Evolutionary conservation across 2,329 filamentous ascomycete species (phyloP), one percentile per base, ranked within the genome.

Genomic region (Paraphoma chrysanthemicola): DNA sequence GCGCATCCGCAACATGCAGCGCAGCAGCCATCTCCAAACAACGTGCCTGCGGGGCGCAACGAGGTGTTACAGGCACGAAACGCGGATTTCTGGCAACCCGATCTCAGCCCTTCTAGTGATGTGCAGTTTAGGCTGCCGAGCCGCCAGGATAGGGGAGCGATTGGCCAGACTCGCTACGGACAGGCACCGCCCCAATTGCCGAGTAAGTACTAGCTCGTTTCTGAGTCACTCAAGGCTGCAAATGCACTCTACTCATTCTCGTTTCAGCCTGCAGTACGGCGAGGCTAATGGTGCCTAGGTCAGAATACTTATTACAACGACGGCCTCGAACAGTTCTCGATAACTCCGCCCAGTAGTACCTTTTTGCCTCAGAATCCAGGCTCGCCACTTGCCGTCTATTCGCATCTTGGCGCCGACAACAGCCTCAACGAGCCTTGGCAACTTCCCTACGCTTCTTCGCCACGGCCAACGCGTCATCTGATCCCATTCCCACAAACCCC

Each of bases 401-500:
- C 70, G 33, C 70, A 70, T 56, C 65, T 72, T 59, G 66, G 70
- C 60, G 52, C 62, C 54, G 45, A 62, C 47, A 18, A 44, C n/a
- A 60, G 56, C 60, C 57, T 64, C 52, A 53, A 67, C 54, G 54
- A 62, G 42, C 23, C 71, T 72, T 74, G 72, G 71, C 68, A 66
- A 11, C 53, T 58, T 57, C 57, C 63, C 44, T 62, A 53, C 51
- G 33, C 56, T 53, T 67, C 59, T 71, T 72, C 64, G 70, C 71
- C 70, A 70, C 72, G 62, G 43, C 48, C 68, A 49, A 44, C 29
- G 61, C 64, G 70, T 76, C 73, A 75, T 74, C 70, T 73, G 67
- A 69, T 68, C 61, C 62, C 62, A 41, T 50, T 54, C 57, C 44
- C 53, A 52, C 65, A 59, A 44, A 60, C 57, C 48, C 72, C 73